Evolutionary conservation across 352 stramenopile genomes (phyloP), one percentile per base, ranked within the genome.

Genomic region (Phytophthora fragariaefolia): DNA sequence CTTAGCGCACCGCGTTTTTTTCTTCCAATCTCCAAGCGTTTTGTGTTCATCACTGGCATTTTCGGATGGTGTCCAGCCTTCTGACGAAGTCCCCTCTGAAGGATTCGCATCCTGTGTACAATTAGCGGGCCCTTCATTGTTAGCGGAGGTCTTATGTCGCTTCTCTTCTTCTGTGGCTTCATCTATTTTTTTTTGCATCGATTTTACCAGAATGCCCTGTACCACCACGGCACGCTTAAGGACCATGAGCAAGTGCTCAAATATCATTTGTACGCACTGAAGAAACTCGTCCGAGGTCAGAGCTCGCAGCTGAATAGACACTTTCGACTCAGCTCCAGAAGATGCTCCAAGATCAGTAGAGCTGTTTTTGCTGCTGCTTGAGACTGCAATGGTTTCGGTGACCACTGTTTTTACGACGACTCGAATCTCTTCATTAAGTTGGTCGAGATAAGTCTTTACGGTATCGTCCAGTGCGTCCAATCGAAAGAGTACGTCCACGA

Each of bases 231-330:
- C 85, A 49, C 88, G 82, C 63, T 93, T 87, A 15, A 96, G 67
- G 1, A 95, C 66, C 73, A 96, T 83, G 34, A 94, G 63, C 62
- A 96, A 71, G 54, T 96, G 88, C 67, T 96, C 88, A 66, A 96
- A 96, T 43, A 95, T 94, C 88, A 96, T 96, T 58, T 95, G 83
- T 18, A 96, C 82, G 54, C 88, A 96, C 55, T 92, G 82, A 7
- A 95, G 73, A 58, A 96, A 96, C 56, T 96, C 88, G 53, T 96
- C 87, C 4, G 88, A 93, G 3, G 69, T 88, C 28, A 96, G 71
- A 5, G 85, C 86, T 53, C 84, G 80, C 32, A 96, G 69, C 55
- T 95, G 88, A 42, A 90, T 79, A 15, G 85, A 94, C 12, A 96
- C 83, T 64, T 96, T 95, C n/a, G 85, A 91, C 51, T 93, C 85